Percentiles rank a stretch among this genome's conserved stretches.
Conservation (phyloP, 371 early-diverging fungal genomes). For the Mortierella sp. region DNA sequence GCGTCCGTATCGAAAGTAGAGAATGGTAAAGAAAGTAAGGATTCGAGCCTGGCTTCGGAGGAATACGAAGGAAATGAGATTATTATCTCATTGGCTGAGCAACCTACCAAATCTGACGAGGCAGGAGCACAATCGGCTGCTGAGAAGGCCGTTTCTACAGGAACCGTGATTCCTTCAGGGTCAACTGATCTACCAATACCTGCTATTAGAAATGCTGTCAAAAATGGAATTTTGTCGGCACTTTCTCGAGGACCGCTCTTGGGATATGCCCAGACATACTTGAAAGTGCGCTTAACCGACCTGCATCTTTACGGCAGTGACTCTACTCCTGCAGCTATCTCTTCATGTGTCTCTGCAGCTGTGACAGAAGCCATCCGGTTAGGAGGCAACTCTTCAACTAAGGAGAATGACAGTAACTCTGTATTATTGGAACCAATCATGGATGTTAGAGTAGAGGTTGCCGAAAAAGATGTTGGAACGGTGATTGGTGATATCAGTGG, state of each 20-base stretch:
- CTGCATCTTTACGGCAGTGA: constrained; percentile 72
- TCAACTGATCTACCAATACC: constrained; percentile 60
- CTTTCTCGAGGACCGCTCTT: constrained; percentile 85
- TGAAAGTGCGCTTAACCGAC: constrained; percentile 68
- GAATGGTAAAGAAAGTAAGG: background rate
- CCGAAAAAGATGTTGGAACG: constrained; percentile 80
- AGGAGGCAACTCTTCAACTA: constrained; percentile 42
- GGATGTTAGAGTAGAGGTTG: constrained; percentile 79
- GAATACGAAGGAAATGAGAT: constrained; percentile 55
- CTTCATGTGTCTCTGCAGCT: constrained; percentile 74
- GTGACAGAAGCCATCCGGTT: constrained; percentile 70
- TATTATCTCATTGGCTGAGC: constrained; percentile 31
- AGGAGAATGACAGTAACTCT: constrained; percentile 39
- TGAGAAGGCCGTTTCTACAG: constrained; percentile 23
- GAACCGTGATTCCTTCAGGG: constrained; percentile 37
- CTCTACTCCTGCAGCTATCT: constrained; percentile 76
- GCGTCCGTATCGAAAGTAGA: background rate
- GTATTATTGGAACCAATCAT: constrained; percentile 91
- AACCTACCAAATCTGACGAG: constrained; percentile 20
- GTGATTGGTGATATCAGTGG: constrained; percentile 87
- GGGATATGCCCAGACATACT: constrained; percentile 82
- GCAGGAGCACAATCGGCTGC: constrained; percentile 26
- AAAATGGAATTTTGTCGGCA: constrained; percentile 78
- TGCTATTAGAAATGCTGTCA: constrained; percentile 63
- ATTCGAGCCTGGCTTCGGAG: constrained; percentile 4